Conservation (phyloP, 2,329 filamentous ascomycete genomes). For the Pseudogymnoascus sp. region DNA sequence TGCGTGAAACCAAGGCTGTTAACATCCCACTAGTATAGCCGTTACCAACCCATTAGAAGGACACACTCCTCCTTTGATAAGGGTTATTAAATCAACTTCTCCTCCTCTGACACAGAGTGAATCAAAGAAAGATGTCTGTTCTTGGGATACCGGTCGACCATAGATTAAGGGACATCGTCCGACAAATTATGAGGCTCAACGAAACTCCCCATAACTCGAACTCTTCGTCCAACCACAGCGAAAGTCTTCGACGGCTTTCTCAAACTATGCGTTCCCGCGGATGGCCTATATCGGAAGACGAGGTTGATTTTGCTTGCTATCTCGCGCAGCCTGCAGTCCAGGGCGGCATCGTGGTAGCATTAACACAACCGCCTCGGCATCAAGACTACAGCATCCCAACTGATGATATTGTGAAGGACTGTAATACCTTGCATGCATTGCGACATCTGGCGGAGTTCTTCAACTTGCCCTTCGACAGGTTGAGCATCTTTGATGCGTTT, state of each 20-base stretch:
- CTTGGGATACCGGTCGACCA: conserved; percentile 7
- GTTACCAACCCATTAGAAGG: too few relatives aligned
- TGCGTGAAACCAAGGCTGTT: too few relatives aligned
- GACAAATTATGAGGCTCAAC: conserved; percentile 7
- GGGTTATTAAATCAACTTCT: background rate
- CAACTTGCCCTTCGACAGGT: background rate
- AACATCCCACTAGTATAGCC: too few relatives aligned
- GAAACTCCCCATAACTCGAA: background rate
- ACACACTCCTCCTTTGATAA: too few relatives aligned
- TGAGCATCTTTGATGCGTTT: background rate
- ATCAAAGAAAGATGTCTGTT: conserved; percentile 8
- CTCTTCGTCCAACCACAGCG: background rate
- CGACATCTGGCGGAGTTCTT: background rate
- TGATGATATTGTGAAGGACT: background rate
- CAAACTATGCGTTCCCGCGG: background rate
- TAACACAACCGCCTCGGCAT: background rate
- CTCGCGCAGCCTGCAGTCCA: background rate
- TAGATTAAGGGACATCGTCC: conserved; percentile 5
- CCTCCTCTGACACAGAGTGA: background rate
- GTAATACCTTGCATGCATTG: background rate
- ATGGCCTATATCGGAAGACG: background rate
- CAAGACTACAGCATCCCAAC: background rate
- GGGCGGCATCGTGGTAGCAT: background rate
- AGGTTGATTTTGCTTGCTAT: background rate
- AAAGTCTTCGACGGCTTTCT: background rate